Percentiles rank a stretch among this genome's conserved stretches.
Evolutionary conservation across 2,329 filamentous ascomycete species (phyloP).

Genomic region (Zasmidium angulare): DNA sequence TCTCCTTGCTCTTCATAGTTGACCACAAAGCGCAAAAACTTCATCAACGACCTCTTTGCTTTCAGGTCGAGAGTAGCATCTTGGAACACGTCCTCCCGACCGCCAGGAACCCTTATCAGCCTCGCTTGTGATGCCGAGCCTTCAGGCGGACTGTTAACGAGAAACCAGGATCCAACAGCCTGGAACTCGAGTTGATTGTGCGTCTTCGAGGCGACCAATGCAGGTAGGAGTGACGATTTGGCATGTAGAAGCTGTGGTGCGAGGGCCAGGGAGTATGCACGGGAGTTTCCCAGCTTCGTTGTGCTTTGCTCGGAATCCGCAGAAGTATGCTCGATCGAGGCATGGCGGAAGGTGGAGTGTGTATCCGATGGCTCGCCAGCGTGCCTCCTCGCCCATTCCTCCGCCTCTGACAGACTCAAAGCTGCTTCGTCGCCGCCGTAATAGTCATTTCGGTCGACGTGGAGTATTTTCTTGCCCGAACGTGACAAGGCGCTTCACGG

Average conservation of each 20-base stretch:
- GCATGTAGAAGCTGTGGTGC: constrained; percentile 86
- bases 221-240: constrained; percentile 72
- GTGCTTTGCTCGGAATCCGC: constrained; percentile 19
- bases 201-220: constrained; percentile 84
- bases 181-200: constrained; percentile 91
- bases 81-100: constrained; percentile 86
- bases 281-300: constrained; percentile 56
- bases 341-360: constrained; percentile 28
- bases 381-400: constrained; percentile 64
- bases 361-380: constrained; percentile 4
- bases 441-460: constrained; percentile 82
- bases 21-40: constrained; percentile 84
- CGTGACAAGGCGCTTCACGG: constrained; percentile 80
- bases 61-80: constrained; percentile 73
- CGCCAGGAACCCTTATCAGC: constrained; percentile 70
- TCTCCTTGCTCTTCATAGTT: constrained; percentile 64
- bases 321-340: constrained; percentile 35
- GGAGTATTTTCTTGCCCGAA: constrained; percentile 86
- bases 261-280: constrained; percentile 79
- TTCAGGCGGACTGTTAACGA: constrained; percentile 51
- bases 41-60: constrained; percentile 85
- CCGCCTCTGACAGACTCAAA: constrained; percentile 77
- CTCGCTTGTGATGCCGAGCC: constrained; percentile 6
- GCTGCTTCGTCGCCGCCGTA: constrained; percentile 87
- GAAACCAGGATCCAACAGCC: constrained; percentile 89